Evolutionary conservation across 2,329 filamentous ascomycete species (phyloP).

Genomic region (Hymenoscyphus fraxineus): DNA sequence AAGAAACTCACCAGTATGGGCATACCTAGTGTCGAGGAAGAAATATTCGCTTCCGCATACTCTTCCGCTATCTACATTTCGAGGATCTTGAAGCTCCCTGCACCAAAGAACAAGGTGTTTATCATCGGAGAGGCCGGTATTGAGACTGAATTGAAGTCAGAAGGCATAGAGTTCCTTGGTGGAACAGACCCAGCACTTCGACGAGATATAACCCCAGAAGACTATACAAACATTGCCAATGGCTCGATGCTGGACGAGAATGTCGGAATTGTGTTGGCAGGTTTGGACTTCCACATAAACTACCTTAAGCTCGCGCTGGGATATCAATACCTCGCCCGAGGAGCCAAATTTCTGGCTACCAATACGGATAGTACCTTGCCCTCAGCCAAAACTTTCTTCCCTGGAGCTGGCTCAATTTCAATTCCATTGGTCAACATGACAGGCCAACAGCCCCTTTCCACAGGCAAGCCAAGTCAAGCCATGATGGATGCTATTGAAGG

Average conservation of each 20-base stretch:
- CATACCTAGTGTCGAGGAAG: constrained; percentile 76
- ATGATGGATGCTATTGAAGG: constrained; percentile 99
- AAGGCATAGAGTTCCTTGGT: constrained; percentile 76
- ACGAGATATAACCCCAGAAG: constrained; percentile 73
- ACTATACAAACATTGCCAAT: constrained; percentile 76
- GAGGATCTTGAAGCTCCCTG: constrained; percentile 76
- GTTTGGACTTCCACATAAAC: constrained; percentile 91
- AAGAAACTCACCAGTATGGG: constrained; percentile 82
- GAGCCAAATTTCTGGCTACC: constrained; percentile 85
- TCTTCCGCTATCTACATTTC: constrained; percentile 94
- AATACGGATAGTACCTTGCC: constrained; percentile 91
- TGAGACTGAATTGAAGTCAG: constrained; percentile 78
- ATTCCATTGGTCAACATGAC: constrained; percentile 74
- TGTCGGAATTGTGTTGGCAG: constrained; percentile 84
- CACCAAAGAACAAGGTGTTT: constrained; percentile 86
- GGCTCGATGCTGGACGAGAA: constrained; percentile 75
- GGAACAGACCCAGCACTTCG: constrained; percentile 78
- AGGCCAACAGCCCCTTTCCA: constrained; percentile 64
- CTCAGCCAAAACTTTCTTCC: constrained; percentile 76
- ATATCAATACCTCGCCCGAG: constrained; percentile 78
- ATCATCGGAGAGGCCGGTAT: constrained; percentile 89
- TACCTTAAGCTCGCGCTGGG: constrained; percentile 87
- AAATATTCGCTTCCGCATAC: constrained; percentile 92
- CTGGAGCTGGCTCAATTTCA: constrained; percentile 81
- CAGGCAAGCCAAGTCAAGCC: constrained; percentile 94